Percentiles rank a stretch among this genome's conserved stretches.
These are phyloP conservation scores for Melastoma candidum DNA, from an alignment of 441 rosid species.

Conservation along the genomic window DNA sequence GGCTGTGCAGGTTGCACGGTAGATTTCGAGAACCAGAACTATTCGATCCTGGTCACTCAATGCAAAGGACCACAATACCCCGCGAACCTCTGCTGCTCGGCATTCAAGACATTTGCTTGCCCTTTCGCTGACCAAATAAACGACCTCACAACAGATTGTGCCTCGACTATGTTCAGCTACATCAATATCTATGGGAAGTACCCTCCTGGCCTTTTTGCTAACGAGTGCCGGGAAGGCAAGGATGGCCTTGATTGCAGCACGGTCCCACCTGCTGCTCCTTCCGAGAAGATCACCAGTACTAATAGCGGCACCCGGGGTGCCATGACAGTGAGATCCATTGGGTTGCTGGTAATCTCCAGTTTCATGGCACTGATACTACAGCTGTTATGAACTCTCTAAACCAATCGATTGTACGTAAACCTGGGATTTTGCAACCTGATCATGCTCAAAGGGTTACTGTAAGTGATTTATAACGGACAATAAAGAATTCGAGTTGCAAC, in stretches of 20 bases:
- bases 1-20: conserved; percentile 32
- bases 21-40: conserved; percentile 40
- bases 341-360: conserved; percentile 1
- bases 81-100: conserved; percentile 28
- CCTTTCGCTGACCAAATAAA: conserved; percentile 32
- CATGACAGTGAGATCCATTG: conserved; percentile 14
- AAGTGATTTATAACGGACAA: too few species aligned
- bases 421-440: too few species aligned
- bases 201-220: conserved; percentile 55
- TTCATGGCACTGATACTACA: conserved; percentile 4
- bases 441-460: too few species aligned
- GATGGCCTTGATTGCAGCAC: conserved; percentile 37
- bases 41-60: conserved; percentile 41
- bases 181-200: conserved; percentile 50
- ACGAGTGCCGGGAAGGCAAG: conserved; percentile 38
- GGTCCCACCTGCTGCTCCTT: background rate
- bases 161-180: conserved; percentile 62
- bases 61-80: conserved; percentile 68
- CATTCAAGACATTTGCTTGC: conserved; percentile 46
- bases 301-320: conserved; percentile 9
- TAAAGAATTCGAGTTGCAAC: too few species aligned
- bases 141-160: conserved; percentile 36
- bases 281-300: conserved; percentile 9
- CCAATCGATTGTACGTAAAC: too few species aligned
- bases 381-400: too few species aligned